A percentile compares a stretch with the other conserved stretches of the same genome.
Conservation (phyloP, 352 stramenopile genomes). For the Globisporangium okanoganense region DNA sequence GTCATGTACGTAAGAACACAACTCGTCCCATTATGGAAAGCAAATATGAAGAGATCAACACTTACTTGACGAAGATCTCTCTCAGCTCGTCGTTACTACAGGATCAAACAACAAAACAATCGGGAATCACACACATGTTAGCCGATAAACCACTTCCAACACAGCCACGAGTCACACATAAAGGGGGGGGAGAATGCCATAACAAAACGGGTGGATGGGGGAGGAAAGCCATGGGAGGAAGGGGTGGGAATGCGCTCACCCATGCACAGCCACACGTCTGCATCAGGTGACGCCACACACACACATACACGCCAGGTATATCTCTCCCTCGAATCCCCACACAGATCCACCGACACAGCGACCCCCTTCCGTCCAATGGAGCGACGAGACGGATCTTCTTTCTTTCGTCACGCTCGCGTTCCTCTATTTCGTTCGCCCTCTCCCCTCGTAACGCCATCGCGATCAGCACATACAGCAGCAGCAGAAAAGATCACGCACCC, state of each 20-base stretch:
- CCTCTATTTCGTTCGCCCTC: neutral
- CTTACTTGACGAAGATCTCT: slow-evolving; percentile 69
- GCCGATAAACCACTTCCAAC: neutral
- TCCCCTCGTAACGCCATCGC: neutral
- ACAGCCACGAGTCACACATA: neutral
- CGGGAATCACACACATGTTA: neutral
- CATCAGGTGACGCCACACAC: neutral
- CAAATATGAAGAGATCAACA: slow-evolving; percentile 20
- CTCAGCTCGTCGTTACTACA: slow-evolving; percentile 45
- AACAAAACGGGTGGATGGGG: neutral
- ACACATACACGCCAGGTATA: neutral
- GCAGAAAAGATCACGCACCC: slow-evolving; percentile 31
- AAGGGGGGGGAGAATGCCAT: neutral
- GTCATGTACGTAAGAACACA: neutral
- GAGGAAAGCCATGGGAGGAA: neutral
- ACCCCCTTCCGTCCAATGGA: neutral
- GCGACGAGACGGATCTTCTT: neutral
- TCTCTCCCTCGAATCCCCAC: neutral
- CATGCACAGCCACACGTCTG: neutral
- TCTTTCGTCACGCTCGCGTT: neutral
- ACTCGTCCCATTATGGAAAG: neutral
- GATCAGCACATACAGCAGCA: neutral
- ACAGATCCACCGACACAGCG: neutral
- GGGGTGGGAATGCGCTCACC: neutral
- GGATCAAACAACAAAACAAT: neutral